Percentiles rank a stretch among this genome's conserved stretches.
Conservation (phyloP, 148 eudicot species). For the Polygonum aviculare region DNA sequence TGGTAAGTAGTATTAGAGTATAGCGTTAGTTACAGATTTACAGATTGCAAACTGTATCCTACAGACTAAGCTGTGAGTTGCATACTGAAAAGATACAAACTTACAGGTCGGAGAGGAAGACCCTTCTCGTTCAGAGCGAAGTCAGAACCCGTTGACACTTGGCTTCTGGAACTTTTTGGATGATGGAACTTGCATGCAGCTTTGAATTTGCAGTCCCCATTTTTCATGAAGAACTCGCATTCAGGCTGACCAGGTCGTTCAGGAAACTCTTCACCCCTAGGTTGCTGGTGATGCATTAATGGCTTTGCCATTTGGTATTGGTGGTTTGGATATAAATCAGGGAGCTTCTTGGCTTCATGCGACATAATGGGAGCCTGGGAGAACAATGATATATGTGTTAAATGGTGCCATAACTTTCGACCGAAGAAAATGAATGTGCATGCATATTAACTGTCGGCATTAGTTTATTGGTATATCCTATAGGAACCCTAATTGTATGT, state of each 20-base stretch:
- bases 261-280: conserved; percentile 41
- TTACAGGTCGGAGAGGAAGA: conserved; percentile 40
- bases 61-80: not conserved
- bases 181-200: conserved; percentile 45
- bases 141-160: conserved; percentile 8
- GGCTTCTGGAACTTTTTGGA: conserved; percentile 23
- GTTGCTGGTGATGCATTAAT: conserved; percentile 20
- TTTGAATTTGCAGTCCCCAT: conserved; percentile 49
- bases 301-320: conserved; percentile 15
- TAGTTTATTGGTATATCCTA: not conserved
- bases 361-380: conserved; percentile 2
- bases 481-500: not conserved
- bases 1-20: conserved; percentile 13
- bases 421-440: not conserved
- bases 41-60: not conserved
- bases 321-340: conserved; percentile 11
- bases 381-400: not conserved
- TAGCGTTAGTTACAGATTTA: not conserved
- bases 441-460: not conserved
- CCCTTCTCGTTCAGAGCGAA: conserved; percentile 27
- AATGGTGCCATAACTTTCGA: not conserved
- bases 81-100: conserved; percentile 2
- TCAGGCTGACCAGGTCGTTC: conserved; percentile 52
- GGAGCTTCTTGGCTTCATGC: conserved; percentile 12
- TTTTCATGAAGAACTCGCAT: conserved; percentile 47